Evolutionary conservation across 2,329 filamentous ascomycete species (phyloP), one percentile per base, ranked within the genome.

Genomic region (Pestalotiopsis sp.): DNA sequence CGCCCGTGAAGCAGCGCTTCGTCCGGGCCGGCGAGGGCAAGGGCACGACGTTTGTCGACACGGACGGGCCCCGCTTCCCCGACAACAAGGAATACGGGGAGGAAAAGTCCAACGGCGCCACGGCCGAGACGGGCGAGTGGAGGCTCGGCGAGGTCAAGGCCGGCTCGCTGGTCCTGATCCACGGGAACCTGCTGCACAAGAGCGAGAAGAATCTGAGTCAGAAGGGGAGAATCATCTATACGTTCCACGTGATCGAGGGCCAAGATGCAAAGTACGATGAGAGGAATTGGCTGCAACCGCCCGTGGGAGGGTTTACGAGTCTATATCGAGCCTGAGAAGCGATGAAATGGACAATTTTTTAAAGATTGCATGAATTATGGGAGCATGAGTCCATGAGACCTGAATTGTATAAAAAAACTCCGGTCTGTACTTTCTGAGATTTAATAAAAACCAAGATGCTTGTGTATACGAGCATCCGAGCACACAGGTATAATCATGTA

Each of bases 121-220:
- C 81, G 3, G 75, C 75, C 9, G 79, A 78, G 61, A 83, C 85
- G 23, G 86, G 87, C 69, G 85, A 89, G 70, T 96, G 97, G 80
- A 90, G 92, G 66, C 82, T 94, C 63, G 92, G 93, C 3, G 93
- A 97, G 83, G 94, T 98, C 67, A 95, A 95, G 83, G 94, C 95
- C 0, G 96, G 96, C 0, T 93, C 92, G 61, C 80, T 99, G 79
- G 94, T 98, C 62, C 82, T 99, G 71, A 98, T 99, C 72, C 95
- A 99, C 82, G 96, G 96, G 1, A 98, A 98, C 80, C 82, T 98
- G 74, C 79, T 98, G 82, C 96, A 99, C 81, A 97, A 97, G 88
- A 98, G 95, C 78, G 94, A 97, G 87, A 93, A 88, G 85, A 99
- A 99, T 79, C 87, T 88, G 67, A 97, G 95, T 78, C 81, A 87